phyloP scores from a whole-genome alignment of 129 eudicot species.

The Pseudognaphalium luteoalbum region DNA sequence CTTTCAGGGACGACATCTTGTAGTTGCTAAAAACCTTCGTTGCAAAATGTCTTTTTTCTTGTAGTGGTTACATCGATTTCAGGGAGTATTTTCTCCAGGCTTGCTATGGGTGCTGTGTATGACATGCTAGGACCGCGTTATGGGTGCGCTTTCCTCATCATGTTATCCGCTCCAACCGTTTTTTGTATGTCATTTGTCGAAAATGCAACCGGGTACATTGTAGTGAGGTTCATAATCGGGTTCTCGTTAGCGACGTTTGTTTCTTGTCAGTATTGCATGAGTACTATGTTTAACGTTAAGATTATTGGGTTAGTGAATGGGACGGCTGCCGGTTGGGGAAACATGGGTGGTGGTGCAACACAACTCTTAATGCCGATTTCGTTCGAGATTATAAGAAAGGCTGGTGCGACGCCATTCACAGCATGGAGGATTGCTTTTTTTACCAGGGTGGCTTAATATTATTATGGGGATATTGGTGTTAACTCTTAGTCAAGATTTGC shows the following conservation, averaged over 20 bases:
- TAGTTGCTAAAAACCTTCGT: too few species aligned
- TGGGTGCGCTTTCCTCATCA: too few species aligned
- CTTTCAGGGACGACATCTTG: too few species aligned
- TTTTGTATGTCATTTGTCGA: too few species aligned
- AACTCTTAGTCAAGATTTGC: constrained; percentile 58
- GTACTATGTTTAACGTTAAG: constrained; percentile 56
- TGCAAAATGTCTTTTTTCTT: too few species aligned
- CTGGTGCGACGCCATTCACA: constrained; percentile 47
- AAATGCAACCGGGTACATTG: too few species aligned
- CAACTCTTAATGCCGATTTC: constrained; percentile 56
- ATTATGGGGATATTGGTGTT: constrained; percentile 59
- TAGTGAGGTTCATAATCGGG: constrained; percentile 51
- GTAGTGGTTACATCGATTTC: too few species aligned
- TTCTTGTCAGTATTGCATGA: constrained; percentile 71
- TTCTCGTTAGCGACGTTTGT: constrained; percentile 46
- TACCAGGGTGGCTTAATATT: constrained; percentile 51
- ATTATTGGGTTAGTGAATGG: constrained; percentile 57
- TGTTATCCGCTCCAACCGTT: too few species aligned
- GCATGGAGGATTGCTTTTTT: constrained; percentile 70
- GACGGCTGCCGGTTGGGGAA: constrained; percentile 67
- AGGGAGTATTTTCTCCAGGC: too few species aligned
- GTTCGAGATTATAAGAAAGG: constrained; percentile 38
- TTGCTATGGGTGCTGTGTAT: too few species aligned
- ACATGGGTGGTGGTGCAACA: constrained; percentile 65
- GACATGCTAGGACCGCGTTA: too few species aligned